These are phyloP conservation scores for Aspergillus kassunensis DNA, from an alignment of 495 filamentous ascomycete species.

Conservation along the genomic window DNA sequence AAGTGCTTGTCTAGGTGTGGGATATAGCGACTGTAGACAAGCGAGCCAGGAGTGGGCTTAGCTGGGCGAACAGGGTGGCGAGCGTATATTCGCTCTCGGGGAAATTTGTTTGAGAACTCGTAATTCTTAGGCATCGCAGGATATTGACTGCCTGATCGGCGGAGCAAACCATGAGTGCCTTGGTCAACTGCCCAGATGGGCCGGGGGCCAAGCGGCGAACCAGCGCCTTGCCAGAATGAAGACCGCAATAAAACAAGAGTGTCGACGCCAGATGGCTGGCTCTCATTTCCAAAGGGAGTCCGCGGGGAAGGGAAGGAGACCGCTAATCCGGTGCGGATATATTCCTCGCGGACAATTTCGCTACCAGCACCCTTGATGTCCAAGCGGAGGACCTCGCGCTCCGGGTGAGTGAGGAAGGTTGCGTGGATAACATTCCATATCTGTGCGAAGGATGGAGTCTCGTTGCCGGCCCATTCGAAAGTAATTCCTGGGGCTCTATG, in stretches of 20 bases:
- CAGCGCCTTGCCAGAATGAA: constrained; percentile 68
- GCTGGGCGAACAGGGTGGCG: constrained; percentile 58
- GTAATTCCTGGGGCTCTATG: constrained; percentile 34
- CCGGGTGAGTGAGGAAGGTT: constrained; percentile 51
- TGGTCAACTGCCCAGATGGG: constrained; percentile 52
- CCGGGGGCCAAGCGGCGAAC: constrained; percentile 58
- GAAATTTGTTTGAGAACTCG: constrained; percentile 51
- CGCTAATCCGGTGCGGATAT: constrained; percentile 50
- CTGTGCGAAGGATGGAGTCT: constrained; percentile 50
- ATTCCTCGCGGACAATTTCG: constrained; percentile 41
- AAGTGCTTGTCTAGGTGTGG: constrained; percentile 63
- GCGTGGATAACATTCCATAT: constrained; percentile 61
- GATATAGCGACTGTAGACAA: constrained; percentile 65
- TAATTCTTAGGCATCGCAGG: constrained; percentile 53
- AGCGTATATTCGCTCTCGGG: constrained; percentile 39
- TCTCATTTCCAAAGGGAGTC: constrained; percentile 20
- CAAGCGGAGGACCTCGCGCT: constrained; percentile 52
- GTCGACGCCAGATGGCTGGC: constrained; percentile 17
- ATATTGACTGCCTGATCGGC: constrained; percentile 33
- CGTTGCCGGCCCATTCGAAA: constrained; percentile 35
- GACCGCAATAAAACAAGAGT: constrained; percentile 33
- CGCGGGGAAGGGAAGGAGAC: constrained; percentile 43
- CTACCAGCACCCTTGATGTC: constrained; percentile 36
- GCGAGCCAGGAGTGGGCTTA: constrained; percentile 57
- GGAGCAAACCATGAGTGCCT: constrained; percentile 34